phyloP scores from a whole-genome alignment of 129 eudicot genomes.

The Mikania micrantha region DNA sequence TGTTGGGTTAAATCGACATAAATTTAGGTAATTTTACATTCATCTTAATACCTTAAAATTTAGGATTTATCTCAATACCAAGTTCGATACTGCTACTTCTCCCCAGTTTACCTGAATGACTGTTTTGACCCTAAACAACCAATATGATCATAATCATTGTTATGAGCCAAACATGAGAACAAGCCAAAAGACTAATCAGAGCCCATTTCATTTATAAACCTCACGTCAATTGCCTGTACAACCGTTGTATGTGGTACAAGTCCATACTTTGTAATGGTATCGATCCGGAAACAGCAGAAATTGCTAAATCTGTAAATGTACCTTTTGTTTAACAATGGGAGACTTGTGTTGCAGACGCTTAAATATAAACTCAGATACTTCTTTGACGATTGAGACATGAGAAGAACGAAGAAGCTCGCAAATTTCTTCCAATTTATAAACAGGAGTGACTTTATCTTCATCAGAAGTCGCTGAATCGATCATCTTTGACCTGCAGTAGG shows the following conservation, averaged over 20 bases:
- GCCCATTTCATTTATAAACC: too few relatives aligned
- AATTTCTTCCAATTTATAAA: slow-evolving; percentile 82
- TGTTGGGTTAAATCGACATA: background rate
- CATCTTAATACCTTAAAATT: too few relatives aligned
- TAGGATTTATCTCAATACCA: slow-evolving; percentile 20
- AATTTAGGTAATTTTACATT: background rate
- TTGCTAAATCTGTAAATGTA: background rate
- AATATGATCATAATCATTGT: too few relatives aligned
- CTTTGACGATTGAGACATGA: slow-evolving; percentile 65
- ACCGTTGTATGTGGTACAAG: too few relatives aligned
- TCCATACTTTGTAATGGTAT: too few relatives aligned
- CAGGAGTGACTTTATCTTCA: slow-evolving; percentile 93
- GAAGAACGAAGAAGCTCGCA: slow-evolving; percentile 92
- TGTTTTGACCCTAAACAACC: too few relatives aligned
- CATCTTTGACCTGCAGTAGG: slow-evolving; percentile 92
- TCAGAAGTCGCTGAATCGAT: slow-evolving; percentile 85
- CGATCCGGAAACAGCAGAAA: background rate
- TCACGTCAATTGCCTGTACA: too few relatives aligned
- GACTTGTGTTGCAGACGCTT: slow-evolving; percentile 83
- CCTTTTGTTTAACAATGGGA: slow-evolving; percentile 91
- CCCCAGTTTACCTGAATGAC: background rate
- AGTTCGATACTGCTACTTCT: background rate
- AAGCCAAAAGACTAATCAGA: too few relatives aligned
- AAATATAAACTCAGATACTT: slow-evolving; percentile 61
- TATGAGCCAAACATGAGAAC: too few relatives aligned